Conservation (phyloP, 345 rosid genomes). For the Erodium maritimum region DNA sequence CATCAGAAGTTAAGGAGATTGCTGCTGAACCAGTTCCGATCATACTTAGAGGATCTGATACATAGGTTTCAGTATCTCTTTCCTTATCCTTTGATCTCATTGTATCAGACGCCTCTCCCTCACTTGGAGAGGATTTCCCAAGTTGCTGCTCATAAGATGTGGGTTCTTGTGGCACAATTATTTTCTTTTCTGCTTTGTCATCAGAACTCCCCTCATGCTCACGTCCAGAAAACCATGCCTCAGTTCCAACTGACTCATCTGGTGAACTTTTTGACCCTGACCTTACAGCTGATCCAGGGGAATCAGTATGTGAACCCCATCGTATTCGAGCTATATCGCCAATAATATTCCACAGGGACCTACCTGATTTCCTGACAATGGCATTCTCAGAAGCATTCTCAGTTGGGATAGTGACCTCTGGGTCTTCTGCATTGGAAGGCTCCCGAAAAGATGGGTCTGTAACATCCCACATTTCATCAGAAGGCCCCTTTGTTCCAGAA, state of each 20-base stretch:
- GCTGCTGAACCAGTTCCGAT: slow-evolving; percentile 32
- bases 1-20: slow-evolving; percentile 28
- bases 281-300: slow-evolving; percentile 33
- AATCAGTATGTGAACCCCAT: slow-evolving; percentile 61
- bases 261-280: slow-evolving; percentile 51
- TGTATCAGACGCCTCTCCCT: slow-evolving; percentile 22
- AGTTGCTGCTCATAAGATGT: slow-evolving; percentile 25
- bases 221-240: slow-evolving; percentile 77
- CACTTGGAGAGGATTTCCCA: slow-evolving; percentile 24
- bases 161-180: slow-evolving; percentile 25
- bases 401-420: slow-evolving; percentile 22
- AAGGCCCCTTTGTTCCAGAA: slow-evolving; percentile 63
- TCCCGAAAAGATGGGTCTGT: slow-evolving; percentile 39
- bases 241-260: slow-evolving; percentile 50
- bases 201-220: slow-evolving; percentile 57
- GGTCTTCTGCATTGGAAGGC: slow-evolving; percentile 28
- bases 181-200: slow-evolving; percentile 32
- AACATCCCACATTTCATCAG: slow-evolving; percentile 86
- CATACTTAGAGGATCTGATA: slow-evolving; percentile 17
- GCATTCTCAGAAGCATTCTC: slow-evolving; percentile 29
- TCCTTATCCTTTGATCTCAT: slow-evolving; percentile 17
- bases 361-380: slow-evolving; percentile 45
- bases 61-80: slow-evolving; percentile 23
- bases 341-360: slow-evolving; percentile 68
- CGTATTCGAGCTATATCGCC: slow-evolving; percentile 51